Conservation (phyloP, 768 basidiomycete species). For the Amanita rimosa region DNA sequence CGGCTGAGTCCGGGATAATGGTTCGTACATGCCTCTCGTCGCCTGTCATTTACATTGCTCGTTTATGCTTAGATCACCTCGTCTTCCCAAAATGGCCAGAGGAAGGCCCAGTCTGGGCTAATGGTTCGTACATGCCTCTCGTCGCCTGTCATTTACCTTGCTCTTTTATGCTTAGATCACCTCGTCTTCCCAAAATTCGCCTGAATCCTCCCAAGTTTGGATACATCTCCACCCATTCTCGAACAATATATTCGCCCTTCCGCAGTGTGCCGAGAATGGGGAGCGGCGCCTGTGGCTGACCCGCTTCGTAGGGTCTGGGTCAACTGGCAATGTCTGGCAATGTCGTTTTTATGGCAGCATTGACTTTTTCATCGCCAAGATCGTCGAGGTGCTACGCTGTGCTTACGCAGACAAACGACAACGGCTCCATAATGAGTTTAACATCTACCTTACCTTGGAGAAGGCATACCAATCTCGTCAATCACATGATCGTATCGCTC, state of each 20-base stretch:
- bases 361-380: slow-evolving; percentile 11
- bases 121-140: slow-evolving; percentile 7
- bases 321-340: slow-evolving; percentile 14
- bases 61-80: slow-evolving; percentile 9
- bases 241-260: slow-evolving; percentile 12
- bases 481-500: slow-evolving; percentile 10
- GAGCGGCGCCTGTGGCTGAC: slow-evolving; percentile 13
- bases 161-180: slow-evolving; percentile 8
- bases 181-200: slow-evolving; percentile 10
- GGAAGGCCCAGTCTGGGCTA: slow-evolving; percentile 1
- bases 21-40: slow-evolving; percentile 6
- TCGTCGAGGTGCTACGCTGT: slow-evolving; percentile 10
- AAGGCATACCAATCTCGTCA: slow-evolving; percentile 11
- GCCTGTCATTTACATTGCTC: slow-evolving; percentile 6
- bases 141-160: slow-evolving; percentile 4
- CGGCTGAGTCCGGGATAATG: slow-evolving; percentile 5
- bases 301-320: slow-evolving; percentile 11
- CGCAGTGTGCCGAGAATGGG: slow-evolving; percentile 8
- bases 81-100: slow-evolving; percentile 9
- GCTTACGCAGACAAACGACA: slow-evolving; percentile 9
- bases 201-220: slow-evolving; percentile 10
- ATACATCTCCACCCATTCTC: slow-evolving; percentile 6
- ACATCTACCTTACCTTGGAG: slow-evolving; percentile 11
- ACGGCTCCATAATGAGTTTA: slow-evolving; percentile 12
- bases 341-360: slow-evolving; percentile 11